A percentile compares a stretch with the other conserved stretches of the same genome.
phyloP scores from a whole-genome alignment of 805 yeast genomes.

The Candida fluviatilis region DNA sequence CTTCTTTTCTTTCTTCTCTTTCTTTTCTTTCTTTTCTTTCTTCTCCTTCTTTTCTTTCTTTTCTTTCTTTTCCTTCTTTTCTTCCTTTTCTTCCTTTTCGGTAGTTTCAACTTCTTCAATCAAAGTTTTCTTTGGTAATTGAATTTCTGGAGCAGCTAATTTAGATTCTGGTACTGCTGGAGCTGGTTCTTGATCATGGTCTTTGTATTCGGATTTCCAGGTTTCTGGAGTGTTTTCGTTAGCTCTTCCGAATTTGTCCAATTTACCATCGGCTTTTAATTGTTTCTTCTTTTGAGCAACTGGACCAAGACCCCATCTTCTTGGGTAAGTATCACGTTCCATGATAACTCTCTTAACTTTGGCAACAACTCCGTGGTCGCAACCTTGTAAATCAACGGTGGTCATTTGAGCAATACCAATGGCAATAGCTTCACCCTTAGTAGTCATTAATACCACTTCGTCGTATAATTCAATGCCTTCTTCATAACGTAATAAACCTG shows the following conservation, averaged over 20 bases:
- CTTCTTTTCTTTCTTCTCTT: slow-evolving; percentile 61
- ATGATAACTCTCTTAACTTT: slow-evolving; percentile 98
- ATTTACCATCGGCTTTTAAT: slow-evolving; percentile 93
- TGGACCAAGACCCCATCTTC: slow-evolving; percentile 99
- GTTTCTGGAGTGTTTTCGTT: slow-evolving; percentile 91
- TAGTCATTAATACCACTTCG: slow-evolving; percentile 96
- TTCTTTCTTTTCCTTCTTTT: slow-evolving; percentile 26
- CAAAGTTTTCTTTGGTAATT: slow-evolving; percentile 48
- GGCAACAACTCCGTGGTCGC: slow-evolving; percentile 98
- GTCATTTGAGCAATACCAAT: slow-evolving; percentile 99
- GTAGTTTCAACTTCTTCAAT: slow-evolving; percentile 38
- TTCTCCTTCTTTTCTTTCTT: slow-evolving; percentile 45
- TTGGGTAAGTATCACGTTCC: slow-evolving; percentile 99
- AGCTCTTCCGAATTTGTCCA: slow-evolving; percentile 90
- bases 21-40: slow-evolving; percentile 50
- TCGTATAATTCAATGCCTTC: slow-evolving; percentile 96
- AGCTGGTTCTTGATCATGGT: slow-evolving; percentile 57
- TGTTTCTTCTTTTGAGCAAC: slow-evolving; percentile 98
- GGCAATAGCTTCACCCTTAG: slow-evolving; percentile 99
- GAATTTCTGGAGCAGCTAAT: slow-evolving; percentile 42
- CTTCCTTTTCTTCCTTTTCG: slow-evolving; percentile 13
- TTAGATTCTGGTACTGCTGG: slow-evolving; percentile 56
- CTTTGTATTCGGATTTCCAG: slow-evolving; percentile 85
- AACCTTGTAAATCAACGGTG: slow-evolving; percentile 90
- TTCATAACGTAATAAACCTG: slow-evolving; percentile 96